Conservation (phyloP, 805 yeast species). For the Candida maltosa region DNA sequence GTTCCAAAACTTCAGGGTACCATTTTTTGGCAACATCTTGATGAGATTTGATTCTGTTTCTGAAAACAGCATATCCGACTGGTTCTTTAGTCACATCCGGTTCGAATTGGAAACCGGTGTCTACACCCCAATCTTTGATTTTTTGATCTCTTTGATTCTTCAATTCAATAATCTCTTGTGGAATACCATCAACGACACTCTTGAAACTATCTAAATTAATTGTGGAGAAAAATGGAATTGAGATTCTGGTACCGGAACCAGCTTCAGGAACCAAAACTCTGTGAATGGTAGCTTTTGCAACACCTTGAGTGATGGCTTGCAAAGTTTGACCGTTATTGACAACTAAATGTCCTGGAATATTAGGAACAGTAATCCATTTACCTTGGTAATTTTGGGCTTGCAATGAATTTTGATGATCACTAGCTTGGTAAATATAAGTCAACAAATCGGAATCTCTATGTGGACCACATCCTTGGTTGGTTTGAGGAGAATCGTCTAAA, state of each 20-base stretch:
- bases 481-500: slow-evolving; percentile 23
- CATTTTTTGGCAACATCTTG: slow-evolving; percentile 41
- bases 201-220: slow-evolving; percentile 37
- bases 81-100: slow-evolving; percentile 38
- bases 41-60: slow-evolving; percentile 43
- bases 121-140: slow-evolving; percentile 33
- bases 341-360: slow-evolving; percentile 46
- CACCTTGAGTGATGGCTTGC: slow-evolving; percentile 57
- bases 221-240: slow-evolving; percentile 48
- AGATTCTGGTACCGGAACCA: slow-evolving; percentile 38
- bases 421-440: slow-evolving; percentile 59
- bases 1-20: slow-evolving; percentile 38
- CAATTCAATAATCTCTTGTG: slow-evolving; percentile 21
- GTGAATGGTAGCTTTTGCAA: slow-evolving; percentile 59
- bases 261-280: slow-evolving; percentile 45
- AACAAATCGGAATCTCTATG: slow-evolving; percentile 66
- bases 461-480: slow-evolving; percentile 57
- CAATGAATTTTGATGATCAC: slow-evolving; percentile 44
- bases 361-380: slow-evolving; percentile 54
- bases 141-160: slow-evolving; percentile 33
- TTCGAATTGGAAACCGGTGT: slow-evolving; percentile 37
- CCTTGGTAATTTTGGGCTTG: slow-evolving; percentile 57
- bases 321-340: slow-evolving; percentile 61
- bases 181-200: slow-evolving; percentile 25
- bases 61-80: slow-evolving; percentile 45